These are phyloP conservation scores for Omphalotus guepiniiformis DNA, from an alignment of 768 basidiomycete genomes.

Conservation along the genomic window DNA sequence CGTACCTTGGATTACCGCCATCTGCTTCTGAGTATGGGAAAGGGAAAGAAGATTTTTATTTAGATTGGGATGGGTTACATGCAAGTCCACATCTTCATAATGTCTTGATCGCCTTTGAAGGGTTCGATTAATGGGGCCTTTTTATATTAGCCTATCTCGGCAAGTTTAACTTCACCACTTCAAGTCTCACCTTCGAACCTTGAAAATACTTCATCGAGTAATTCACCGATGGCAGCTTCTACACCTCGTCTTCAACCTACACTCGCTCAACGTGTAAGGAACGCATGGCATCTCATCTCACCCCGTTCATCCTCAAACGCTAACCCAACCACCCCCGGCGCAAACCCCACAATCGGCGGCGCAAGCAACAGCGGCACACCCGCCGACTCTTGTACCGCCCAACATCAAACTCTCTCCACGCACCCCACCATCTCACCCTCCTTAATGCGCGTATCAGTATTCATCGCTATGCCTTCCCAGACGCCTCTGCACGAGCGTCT, in stretches of 20 bases:
- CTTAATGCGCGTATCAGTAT: constrained; percentile 33
- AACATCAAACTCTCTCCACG: constrained; percentile 3
- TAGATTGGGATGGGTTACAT: constrained; percentile 10
- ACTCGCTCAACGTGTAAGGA: no score
- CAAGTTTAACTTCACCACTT: not conserved
- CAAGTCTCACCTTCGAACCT: no score
- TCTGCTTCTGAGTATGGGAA: not conserved
- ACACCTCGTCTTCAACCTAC: no score
- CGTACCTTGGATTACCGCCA: constrained; percentile 23
- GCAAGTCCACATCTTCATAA: constrained; percentile 10
- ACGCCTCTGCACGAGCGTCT: constrained; percentile 4
- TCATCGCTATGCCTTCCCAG: constrained; percentile 40
- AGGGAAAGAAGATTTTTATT: constrained; percentile 12
- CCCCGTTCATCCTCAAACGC: not conserved
- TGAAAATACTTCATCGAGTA: no score
- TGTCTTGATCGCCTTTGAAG: no score
- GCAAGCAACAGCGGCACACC: not conserved
- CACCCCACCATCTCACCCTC: constrained; percentile 14
- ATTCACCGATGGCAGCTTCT: no score
- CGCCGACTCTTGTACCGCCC: not conserved
- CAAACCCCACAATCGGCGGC: no score
- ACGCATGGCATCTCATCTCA: no score
- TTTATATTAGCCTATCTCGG: not conserved
- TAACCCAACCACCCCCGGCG: not conserved
- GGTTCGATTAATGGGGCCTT: not conserved